phyloP scores from a whole-genome alignment of 139 green algal genomes.

The Chlorella vulgaris region DNA sequence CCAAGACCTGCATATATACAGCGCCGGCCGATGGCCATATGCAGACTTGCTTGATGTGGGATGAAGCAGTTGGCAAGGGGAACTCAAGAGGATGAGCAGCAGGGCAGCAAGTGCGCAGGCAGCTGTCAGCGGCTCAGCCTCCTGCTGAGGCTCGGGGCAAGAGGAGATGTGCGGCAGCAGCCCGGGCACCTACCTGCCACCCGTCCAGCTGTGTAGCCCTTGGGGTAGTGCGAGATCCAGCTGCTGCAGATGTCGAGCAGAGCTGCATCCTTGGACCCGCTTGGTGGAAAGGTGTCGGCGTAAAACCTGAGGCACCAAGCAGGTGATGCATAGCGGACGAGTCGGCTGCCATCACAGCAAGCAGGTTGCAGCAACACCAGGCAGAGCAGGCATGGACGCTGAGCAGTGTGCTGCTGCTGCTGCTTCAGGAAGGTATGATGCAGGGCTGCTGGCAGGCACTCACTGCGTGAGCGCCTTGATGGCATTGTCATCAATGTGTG shows the following conservation, averaged over 20 bases:
- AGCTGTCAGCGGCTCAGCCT: too few species aligned
- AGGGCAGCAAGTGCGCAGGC: too few species aligned
- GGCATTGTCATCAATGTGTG: slow-evolving; percentile 94
- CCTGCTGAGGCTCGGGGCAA: not conserved
- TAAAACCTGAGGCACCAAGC: slow-evolving; percentile 68
- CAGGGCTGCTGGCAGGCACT: not conserved
- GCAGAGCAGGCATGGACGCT: not conserved
- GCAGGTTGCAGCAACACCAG: not conserved
- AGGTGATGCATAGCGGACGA: not conserved
- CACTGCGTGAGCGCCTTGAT: slow-evolving; percentile 87
- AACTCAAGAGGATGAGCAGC: not conserved
- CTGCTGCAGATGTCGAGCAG: slow-evolving; percentile 73
- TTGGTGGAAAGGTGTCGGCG: slow-evolving; percentile 65
- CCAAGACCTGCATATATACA: slow-evolving; percentile 66
- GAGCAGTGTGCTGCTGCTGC: not conserved
- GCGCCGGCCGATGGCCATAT: not conserved
- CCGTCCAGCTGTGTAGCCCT: slow-evolving; percentile 63
- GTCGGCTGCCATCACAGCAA: too few species aligned
- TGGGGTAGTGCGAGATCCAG: slow-evolving; percentile 89
- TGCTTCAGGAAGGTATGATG: not conserved
- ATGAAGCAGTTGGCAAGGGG: not conserved
- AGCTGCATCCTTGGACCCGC: slow-evolving; percentile 40
- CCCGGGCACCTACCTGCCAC: slow-evolving; percentile 52
- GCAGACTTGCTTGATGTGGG: not conserved
- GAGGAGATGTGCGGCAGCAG: not conserved